phyloP scores from a whole-genome alignment of 2,329 filamentous ascomycete species.

The Aspergillus ochraceoroseus region DNA sequence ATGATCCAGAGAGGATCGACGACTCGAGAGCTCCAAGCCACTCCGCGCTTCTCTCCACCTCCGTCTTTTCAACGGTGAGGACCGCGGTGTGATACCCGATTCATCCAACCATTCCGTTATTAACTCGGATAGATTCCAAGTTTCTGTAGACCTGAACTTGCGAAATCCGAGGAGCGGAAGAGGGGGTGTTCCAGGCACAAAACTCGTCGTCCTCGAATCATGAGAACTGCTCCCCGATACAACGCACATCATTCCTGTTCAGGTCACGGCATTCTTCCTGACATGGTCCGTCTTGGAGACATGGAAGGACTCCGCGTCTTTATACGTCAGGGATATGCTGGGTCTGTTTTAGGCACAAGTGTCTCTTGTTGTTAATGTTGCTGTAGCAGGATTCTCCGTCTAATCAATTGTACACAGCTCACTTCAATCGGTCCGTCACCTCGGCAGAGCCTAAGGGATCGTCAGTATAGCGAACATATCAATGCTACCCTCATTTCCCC shows the following conservation, averaged over 20 bases:
- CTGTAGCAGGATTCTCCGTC: no score
- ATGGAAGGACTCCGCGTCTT: constrained; percentile 13
- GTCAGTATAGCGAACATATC: constrained; percentile 5
- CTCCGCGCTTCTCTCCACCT: no score
- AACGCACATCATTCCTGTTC: constrained; percentile 28
- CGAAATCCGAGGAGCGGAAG: background rate
- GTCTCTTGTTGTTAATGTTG: background rate
- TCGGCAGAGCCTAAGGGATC: constrained; percentile 17
- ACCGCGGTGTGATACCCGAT: no score
- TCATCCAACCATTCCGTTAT: no score
- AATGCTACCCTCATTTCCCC: background rate
- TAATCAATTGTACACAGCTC: background rate
- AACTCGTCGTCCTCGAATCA: constrained; percentile 20
- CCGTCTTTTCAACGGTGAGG: no score
- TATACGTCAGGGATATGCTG: constrained; percentile 4
- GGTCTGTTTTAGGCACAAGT: constrained; percentile 12
- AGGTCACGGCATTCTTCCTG: constrained; percentile 22
- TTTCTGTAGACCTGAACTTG: background rate
- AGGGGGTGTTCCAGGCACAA: background rate
- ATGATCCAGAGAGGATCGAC: no score
- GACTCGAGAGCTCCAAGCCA: no score
- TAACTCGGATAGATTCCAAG: no score
- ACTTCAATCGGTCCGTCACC: constrained; percentile 20
- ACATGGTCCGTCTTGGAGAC: no score
- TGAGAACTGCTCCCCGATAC: background rate